Conservation (phyloP, 2,329 filamentous ascomycete genomes). For the Phoma sp. region DNA sequence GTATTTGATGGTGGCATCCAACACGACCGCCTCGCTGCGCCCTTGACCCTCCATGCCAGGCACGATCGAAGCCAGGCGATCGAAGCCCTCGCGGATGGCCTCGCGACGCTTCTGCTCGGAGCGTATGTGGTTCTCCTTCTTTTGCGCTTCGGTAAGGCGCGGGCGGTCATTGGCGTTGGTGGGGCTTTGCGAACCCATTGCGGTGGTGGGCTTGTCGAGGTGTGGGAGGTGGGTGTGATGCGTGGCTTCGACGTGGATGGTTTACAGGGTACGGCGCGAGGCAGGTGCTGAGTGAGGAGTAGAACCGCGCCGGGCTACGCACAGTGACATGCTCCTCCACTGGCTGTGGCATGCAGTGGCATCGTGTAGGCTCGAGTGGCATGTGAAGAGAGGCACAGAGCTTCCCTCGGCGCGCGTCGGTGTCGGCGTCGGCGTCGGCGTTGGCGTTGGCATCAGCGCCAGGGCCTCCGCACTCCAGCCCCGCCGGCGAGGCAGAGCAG, state of each 20-base stretch:
- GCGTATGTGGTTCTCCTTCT: constrained; percentile 76
- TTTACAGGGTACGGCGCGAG: not conserved
- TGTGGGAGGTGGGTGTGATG: not conserved
- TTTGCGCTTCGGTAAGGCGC: constrained; percentile 71
- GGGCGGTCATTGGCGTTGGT: constrained; percentile 59
- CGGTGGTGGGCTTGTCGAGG: constrained; percentile 2
- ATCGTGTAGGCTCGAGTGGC: not conserved
- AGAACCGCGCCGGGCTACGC: not conserved
- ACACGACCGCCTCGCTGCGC: constrained; percentile 83
- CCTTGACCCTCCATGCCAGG: constrained; percentile 83
- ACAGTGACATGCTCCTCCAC: constrained; percentile 16
- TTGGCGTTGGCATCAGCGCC: too few species aligned
- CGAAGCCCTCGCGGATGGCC: constrained; percentile 83
- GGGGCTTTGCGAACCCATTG: constrained; percentile 39
- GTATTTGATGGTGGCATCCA: constrained; percentile 61
- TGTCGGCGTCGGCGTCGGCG: not conserved
- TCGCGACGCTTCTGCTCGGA: constrained; percentile 71
- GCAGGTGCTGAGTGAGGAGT: not conserved
- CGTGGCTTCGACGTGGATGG: not conserved
- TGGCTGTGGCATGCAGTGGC: constrained; percentile 11
- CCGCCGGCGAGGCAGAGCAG: not conserved
- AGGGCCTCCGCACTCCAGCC: constrained; percentile 3
- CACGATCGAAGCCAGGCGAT: constrained; percentile 78
- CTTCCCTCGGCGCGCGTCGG: constrained; percentile 7
- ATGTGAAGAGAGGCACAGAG: constrained; percentile 9